Base-by-base conservation (phyloP, 768 basidiomycete species). In the Tylopilus rubrobrunneus region DNA sequence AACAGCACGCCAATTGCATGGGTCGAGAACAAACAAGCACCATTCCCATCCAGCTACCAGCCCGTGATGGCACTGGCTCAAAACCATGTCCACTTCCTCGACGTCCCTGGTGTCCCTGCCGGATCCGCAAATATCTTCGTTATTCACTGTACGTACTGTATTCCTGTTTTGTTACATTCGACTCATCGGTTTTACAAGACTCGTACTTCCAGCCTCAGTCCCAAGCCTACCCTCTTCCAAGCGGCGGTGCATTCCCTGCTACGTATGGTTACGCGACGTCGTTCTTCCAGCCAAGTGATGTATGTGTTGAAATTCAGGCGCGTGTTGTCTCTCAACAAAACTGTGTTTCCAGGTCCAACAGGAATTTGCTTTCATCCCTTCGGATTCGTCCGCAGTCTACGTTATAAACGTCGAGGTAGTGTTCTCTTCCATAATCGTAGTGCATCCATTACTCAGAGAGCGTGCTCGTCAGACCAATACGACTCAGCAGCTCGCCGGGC, bases 11-110 rank as follows among this genome's bases (percentile, higher is more conserved):
- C 86, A 2, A 58, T 91, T 14, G 62, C 76, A 1, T 97, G 94
- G 94, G 64, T 63, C 7, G 78, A 82, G 37, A 82, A 84, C 15
- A 76, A 81, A 58, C 72, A 76, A 45, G 73, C 83, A 0, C 79
- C 78, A 23, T 86, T 86, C 63, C 72, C 76, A 27, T 77, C 77
- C 23, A 71, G 70, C 51, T 92, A 92, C 67, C 67, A 81, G 34
- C 86, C 88, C 15, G 83, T 86, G 54, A 85, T 90, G 80, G 89
- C 86, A 0, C 75, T 91, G 36, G 90, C 91, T 10, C 84, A 90
- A 62, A 95, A 95, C 67, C 92, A 95, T 65, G 76, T 95, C 49
- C 83, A 87, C 67, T 93, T 92, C 79, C 74, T 93, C 23, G 75
- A 88, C 55, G 83, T 89, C 2, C 87, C 89, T 9, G 77, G 75